Conservation (phyloP, 2,329 filamentous ascomycete genomes). For the Fusarium equiseti region DNA sequence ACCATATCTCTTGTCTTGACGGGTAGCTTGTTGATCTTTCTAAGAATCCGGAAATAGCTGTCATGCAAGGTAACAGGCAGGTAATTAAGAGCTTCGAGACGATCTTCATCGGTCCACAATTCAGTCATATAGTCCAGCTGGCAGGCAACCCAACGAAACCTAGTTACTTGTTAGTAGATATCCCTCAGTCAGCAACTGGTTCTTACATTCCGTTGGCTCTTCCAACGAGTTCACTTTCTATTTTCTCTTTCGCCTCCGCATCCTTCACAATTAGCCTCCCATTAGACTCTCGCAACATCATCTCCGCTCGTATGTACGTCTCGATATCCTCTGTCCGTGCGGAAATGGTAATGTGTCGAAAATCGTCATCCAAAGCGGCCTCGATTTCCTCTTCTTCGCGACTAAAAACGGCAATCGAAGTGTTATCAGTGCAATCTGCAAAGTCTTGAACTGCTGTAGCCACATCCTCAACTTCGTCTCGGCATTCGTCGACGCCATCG, state of each 20-base stretch:
- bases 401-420: constrained; percentile 13
- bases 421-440: background rate
- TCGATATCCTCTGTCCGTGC: constrained; percentile 15
- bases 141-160: constrained; percentile 38
- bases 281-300: background rate
- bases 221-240: background rate
- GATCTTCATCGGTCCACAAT: constrained; percentile 6
- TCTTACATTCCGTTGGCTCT: constrained; percentile 28
- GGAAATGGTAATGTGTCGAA: background rate
- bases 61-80: constrained; percentile 4
- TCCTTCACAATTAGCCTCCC: background rate
- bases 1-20: background rate
- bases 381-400: constrained; percentile 16
- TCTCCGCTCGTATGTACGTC: constrained; percentile 12
- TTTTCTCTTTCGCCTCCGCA: background rate
- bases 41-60: constrained; percentile 13
- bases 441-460: background rate
- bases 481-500: constrained; percentile 11
- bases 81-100: background rate
- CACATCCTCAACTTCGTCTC: background rate
- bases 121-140: constrained; percentile 32
- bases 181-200: too few relatives aligned
- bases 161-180: background rate
- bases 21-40: background rate
- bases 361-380: background rate